Base-by-base conservation (phyloP, 768 basidiomycete species). In the Lepiota venenata region DNA sequence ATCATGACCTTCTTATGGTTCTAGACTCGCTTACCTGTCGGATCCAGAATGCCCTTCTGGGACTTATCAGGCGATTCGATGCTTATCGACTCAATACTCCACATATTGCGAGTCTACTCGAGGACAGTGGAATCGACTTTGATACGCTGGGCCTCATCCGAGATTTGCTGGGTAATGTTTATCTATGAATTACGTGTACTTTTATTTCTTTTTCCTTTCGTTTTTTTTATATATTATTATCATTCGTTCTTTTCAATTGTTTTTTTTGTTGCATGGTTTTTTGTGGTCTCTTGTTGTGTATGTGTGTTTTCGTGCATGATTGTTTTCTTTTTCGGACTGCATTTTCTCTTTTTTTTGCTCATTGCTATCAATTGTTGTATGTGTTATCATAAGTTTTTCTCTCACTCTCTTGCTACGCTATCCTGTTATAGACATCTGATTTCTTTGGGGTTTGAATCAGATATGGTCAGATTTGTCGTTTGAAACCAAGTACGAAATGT, bases 11-110 rank as follows among this genome's bases (percentile, higher is more conserved):
- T 49, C 79, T 85, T 69, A 69, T 80, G 56, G 70, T 91, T n/a
- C 74, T 97, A 29, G 88, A 93, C 60, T 89, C 85, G 11, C 65
- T 96, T 48, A 75, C 87, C 27, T 71, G 82, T 7, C 78, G 94
- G 40, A 84, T 94, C 50, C 85, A 91, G 64, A 93, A 94, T 64
- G 81, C 88, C 2, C 69, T 83, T 22, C 65, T 71, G 35, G 64
- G 73, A 10, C 58, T 76, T 41, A 63, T 63, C n/a, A 59, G 65
- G 48, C 64, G 63, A 56, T 64, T 64, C 45, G 54, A 60, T 7
- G 57, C 60, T 3, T 61, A 60, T 11, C 50, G 59, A 10, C 62
- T 65, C 40, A 66, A 66, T 42, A 56, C 64, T 15, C 63, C 64
- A n/a, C 59, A 78, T 39, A 58, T 78, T 52, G 59, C 66, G 47